phyloP scores from a whole-genome alignment of 345 rosid genomes.

The Populus simonii region DNA sequence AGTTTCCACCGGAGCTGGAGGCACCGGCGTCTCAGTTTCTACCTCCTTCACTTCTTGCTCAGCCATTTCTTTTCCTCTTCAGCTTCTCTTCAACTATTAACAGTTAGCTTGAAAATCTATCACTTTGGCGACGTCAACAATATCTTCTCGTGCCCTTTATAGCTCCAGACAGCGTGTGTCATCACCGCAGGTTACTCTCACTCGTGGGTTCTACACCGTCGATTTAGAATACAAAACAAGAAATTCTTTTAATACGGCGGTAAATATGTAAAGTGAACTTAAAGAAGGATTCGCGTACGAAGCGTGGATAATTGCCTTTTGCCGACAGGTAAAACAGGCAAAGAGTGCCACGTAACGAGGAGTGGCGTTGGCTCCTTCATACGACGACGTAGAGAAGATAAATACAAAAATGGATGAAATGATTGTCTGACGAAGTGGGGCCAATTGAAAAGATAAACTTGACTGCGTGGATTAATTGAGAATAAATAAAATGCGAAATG shows the following conservation, averaged over 20 bases:
- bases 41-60: constrained; percentile 41
- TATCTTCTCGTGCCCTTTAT: neutral
- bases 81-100: neutral
- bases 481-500: neutral
- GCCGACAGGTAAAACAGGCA: constrained; percentile 50
- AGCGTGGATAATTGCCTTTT: constrained; percentile 10
- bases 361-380: constrained; percentile 11
- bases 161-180: neutral
- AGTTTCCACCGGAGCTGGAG: constrained; percentile 19
- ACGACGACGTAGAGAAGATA: constrained; percentile 18
- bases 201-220: constrained; percentile 12
- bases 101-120: neutral
- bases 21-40: constrained; percentile 35
- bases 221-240: neutral
- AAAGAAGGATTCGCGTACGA: neutral
- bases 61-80: constrained; percentile 40
- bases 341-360: constrained; percentile 21
- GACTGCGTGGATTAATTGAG: neutral
- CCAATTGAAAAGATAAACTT: neutral
- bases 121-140: neutral
- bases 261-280: neutral
- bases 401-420: neutral
- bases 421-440: neutral
- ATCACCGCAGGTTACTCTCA: neutral
- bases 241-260: constrained; percentile 33